Evolutionary conservation across 2,329 filamentous ascomycete genomes (phyloP), one percentile per base, ranked within the genome.

Genomic region (Cyclaneusma minus): DNA sequence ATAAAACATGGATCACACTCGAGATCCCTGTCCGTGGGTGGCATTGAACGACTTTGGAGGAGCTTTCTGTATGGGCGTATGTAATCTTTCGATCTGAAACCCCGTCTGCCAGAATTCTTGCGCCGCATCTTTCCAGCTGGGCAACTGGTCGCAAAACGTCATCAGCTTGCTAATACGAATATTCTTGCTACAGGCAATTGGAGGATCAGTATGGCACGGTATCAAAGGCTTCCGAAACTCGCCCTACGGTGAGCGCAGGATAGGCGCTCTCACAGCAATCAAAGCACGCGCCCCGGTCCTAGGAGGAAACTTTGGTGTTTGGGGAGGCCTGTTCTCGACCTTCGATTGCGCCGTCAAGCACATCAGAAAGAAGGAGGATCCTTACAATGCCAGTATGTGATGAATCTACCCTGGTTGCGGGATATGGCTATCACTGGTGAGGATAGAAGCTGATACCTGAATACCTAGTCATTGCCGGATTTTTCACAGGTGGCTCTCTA

Each of bases 261-360:
- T 95, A 63, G 89, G 89, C 51, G 82, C 89, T 41, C 68, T 98
- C 57, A 94, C 87, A 44, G 89, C 89, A 33, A 84, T 98, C 58
- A 98, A 98, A 66, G 85, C 89, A 49, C 79, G 89, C 49, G 89
- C 89, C 21, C 89, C 89, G 3, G 87, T 95, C 17, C 68, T 95
- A 24, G 89, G 89, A 47, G 89, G 89, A 46, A 98, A 98, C 64
- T 98, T 95, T 45, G 87, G 87, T 44, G 83, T 92, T 30, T 95
- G 89, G 87, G 87, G 89, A 49, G 89, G 89, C 39, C 62, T 95
- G 31, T 95, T 95, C 64, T 83, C 75, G 43, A 91, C 83, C 35
- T 95, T 87, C 48, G 89, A 98, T 59, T 98, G 89, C 61, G 80
- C 85, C 13, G 80, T 94, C 35, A 98, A 95, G 65, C 87, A 87